Evolutionary conservation across 139 green algal species (phyloP).

Genomic region (Pedinophyceae sp.): DNA sequence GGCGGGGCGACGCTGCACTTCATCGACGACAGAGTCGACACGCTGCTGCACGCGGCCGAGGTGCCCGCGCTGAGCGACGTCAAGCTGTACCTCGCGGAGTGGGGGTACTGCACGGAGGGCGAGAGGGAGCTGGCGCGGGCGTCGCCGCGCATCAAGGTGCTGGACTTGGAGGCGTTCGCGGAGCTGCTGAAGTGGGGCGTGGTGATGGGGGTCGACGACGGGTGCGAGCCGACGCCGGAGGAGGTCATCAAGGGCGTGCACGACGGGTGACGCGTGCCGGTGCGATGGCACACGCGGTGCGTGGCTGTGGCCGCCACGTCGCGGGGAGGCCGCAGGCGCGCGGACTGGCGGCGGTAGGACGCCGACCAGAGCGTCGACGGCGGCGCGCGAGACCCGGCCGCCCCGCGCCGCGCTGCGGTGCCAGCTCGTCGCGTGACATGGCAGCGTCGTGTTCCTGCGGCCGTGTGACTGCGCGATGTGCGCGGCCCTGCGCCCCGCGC

Average conservation of each 20-base stretch:
- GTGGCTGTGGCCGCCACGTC: neutral
- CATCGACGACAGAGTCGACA: slow-evolving; percentile 56
- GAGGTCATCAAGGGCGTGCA: too few species aligned
- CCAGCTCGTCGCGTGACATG: too few species aligned
- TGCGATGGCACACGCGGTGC: neutral
- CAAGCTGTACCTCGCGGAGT: slow-evolving; percentile 41
- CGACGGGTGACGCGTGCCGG: too few species aligned
- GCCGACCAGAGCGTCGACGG: too few species aligned
- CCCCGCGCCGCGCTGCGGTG: too few species aligned
- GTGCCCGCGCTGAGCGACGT: slow-evolving; percentile 11
- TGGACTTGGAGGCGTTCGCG: slow-evolving; percentile 23
- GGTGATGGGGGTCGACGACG: slow-evolving; percentile 18
- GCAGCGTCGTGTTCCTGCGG: too few species aligned
- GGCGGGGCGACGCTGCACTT: slow-evolving; percentile 37
- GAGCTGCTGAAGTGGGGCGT: slow-evolving; percentile 34
- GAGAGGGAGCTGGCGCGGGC: slow-evolving; percentile 14
- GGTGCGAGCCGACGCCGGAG: too few species aligned
- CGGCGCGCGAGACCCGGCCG: too few species aligned
- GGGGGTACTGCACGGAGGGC: slow-evolving; percentile 31
- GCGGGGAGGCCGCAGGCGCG: neutral
- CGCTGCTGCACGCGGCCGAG: slow-evolving; percentile 26
- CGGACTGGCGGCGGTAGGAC: too few species aligned
- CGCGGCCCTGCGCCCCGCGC: too few species aligned
- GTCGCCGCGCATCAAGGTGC: slow-evolving; percentile 19
- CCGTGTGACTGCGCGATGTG: too few species aligned